These are phyloP conservation scores for Picochlorum sp. DNA, from an alignment of 139 green algal species.

Conservation along the genomic window DNA sequence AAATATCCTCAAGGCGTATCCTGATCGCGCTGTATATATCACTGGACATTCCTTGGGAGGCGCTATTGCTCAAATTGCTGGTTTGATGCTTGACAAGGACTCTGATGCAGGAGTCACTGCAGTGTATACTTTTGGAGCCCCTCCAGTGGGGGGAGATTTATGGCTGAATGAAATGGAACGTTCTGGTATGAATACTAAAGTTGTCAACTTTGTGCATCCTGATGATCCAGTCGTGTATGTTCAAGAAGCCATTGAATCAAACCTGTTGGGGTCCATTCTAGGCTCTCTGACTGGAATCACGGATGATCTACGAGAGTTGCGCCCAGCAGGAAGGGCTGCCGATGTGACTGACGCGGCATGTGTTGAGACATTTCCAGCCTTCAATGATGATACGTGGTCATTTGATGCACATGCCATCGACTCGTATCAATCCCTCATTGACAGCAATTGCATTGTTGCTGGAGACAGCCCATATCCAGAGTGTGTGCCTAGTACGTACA, in stretches of 20 bases:
- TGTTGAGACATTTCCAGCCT: too few relatives aligned
- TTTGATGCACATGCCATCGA: too few relatives aligned
- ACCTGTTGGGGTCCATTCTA: too few relatives aligned
- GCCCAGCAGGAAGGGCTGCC: too few relatives aligned
- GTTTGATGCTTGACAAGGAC: neutral
- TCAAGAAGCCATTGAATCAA: too few relatives aligned
- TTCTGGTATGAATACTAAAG: neutral
- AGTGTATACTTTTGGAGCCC: neutral
- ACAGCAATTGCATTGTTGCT: neutral
- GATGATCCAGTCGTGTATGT: neutral
- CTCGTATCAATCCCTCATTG: neutral
- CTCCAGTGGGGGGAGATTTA: neutral
- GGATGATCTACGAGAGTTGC: too few relatives aligned
- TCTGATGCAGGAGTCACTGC: neutral
- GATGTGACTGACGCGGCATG: too few relatives aligned
- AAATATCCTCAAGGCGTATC: neutral
- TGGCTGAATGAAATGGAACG: neutral
- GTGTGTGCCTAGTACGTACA: too few relatives aligned
- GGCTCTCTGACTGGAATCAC: too few relatives aligned
- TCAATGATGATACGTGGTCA: too few relatives aligned
- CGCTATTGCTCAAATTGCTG: neutral
- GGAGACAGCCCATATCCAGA: too few relatives aligned
- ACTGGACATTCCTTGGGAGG: neutral
- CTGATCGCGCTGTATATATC: neutral
- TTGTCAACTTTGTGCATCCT: neutral